These are phyloP conservation scores for Rhynchosporium secalis DNA, from an alignment of 2,329 filamentous ascomycete genomes.

Conservation along the genomic window DNA sequence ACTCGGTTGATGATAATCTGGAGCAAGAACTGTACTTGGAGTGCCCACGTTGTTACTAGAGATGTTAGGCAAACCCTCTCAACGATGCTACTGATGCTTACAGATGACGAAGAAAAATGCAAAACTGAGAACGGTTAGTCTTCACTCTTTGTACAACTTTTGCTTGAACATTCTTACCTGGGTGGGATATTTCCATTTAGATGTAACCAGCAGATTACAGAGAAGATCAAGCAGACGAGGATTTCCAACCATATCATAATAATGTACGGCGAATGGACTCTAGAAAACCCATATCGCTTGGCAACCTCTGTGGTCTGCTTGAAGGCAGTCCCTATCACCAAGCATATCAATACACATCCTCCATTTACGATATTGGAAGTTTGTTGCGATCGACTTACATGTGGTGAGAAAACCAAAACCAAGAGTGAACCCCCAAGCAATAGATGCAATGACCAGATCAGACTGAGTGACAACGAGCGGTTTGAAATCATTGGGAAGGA, in stretches of 20 bases:
- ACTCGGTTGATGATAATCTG: conserved; percentile 58
- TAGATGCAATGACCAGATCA: conserved; percentile 42
- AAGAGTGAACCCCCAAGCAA: conserved; percentile 44
- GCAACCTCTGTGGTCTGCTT: conserved; percentile 42
- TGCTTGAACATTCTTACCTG: conserved; percentile 33
- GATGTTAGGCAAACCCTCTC: neutral
- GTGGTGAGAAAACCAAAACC: conserved; percentile 38
- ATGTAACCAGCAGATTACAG: conserved; percentile 45
- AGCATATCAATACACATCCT: conserved; percentile 18
- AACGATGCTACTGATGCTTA: conserved; percentile 16
- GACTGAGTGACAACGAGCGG: conserved; percentile 16
- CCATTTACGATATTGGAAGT: neutral
- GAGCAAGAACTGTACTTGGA: conserved; percentile 52
- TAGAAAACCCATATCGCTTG: conserved; percentile 36
- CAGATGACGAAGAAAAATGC: conserved; percentile 32
- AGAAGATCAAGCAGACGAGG: conserved; percentile 43
- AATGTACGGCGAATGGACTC: conserved; percentile 42
- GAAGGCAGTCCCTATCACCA: conserved; percentile 41
- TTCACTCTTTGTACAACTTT: neutral
- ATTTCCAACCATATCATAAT: conserved; percentile 50
- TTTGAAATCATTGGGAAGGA: conserved; percentile 22
- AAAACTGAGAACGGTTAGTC: conserved; percentile 24
- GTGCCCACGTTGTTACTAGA: conserved; percentile 36
- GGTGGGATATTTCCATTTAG: conserved; percentile 41
- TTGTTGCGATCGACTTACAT: conserved; percentile 9